Evolutionary conservation across 345 rosid species (phyloP).

Genomic region (thale cress (Arabidopsis thaliana)): TAIR10.1 NC_003074.8:19934501-19935000

Average conservation of each 20-base stretch:
- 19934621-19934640: constrained; percentile 53
- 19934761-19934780: constrained; percentile 77
- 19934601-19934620: constrained; percentile 60
- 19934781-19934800: constrained; percentile 56
- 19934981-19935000: constrained; percentile 87
- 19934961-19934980: constrained; percentile 61
- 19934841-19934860: constrained; percentile 52
- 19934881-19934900: constrained; percentile 71
- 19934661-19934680: constrained; percentile 56
- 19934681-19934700: constrained; percentile 68
- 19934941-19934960: constrained; percentile 43
- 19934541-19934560: constrained; percentile 66
- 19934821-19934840: constrained; percentile 66
- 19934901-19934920: constrained; percentile 71
- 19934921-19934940: constrained; percentile 81
- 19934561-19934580: constrained; percentile 48
- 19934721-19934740: constrained; percentile 64
- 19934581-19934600: constrained; percentile 87
- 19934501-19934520: constrained; percentile 63
- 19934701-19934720: constrained; percentile 86
- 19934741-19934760: constrained; percentile 82
- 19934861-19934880: constrained; percentile 84
- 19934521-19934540: constrained; percentile 58
- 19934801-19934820: constrained; percentile 75
- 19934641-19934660: constrained; percentile 47